Conservation (phyloP, 2,329 filamentous ascomycete genomes). For the Xylaria sp. region DNA sequence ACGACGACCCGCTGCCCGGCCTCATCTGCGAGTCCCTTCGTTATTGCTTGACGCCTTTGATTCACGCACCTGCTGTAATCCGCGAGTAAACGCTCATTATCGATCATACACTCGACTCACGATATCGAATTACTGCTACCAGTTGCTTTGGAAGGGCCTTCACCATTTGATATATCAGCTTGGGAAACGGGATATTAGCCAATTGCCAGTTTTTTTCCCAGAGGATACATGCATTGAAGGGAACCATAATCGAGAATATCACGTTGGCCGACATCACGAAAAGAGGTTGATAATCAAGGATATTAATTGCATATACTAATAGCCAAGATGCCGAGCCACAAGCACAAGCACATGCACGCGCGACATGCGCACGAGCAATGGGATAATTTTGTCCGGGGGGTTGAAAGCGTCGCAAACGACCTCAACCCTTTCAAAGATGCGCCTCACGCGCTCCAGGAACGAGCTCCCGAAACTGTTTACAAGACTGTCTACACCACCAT, state of each 20-base stretch:
- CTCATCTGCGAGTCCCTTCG: constrained; percentile 16
- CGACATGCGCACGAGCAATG: constrained; percentile 33
- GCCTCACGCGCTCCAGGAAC: constrained; percentile 26
- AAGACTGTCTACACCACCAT: constrained; percentile 51
- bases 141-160: background rate
- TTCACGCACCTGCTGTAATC: constrained; percentile 27
- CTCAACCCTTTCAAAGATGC: constrained; percentile 36
- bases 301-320: background rate
- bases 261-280: background rate
- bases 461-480: constrained; percentile 40
- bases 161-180: background rate
- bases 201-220: background rate
- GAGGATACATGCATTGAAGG: constrained; percentile 11
- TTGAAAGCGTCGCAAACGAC: constrained; percentile 40
- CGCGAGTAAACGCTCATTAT: constrained; percentile 30
- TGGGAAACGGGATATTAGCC: background rate
- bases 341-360: constrained; percentile 37
- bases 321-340: constrained; percentile 30
- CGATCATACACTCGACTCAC: constrained; percentile 14
- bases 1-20: constrained; percentile 10
- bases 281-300: background rate
- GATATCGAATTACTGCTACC: background rate
- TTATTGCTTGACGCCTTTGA: constrained; percentile 28
- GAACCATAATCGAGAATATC: constrained; percentile 3
- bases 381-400: constrained; percentile 35